Base-by-base conservation (phyloP, 2,329 filamentous ascomycete genomes). In the Xylaria sp. region DNA sequence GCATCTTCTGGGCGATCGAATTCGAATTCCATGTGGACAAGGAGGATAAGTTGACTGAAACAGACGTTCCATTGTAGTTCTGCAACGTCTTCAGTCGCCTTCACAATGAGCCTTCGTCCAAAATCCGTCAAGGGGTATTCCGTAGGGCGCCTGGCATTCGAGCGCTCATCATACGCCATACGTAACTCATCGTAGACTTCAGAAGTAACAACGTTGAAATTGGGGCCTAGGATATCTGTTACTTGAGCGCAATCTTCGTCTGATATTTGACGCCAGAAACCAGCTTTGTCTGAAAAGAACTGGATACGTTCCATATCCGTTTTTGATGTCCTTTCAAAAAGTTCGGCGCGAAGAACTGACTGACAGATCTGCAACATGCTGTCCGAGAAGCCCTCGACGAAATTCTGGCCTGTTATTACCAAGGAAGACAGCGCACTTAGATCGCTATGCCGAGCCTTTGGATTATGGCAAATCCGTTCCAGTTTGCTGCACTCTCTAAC, bases 11-110 rank as follows among this genome's bases (percentile, higher is more conserved):
- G 89, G 72, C 90, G 88, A 67, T 94, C 92, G 63, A 93, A 88
- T 77, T 96, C 93, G 48, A 90, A 91, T 78, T 96, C 92, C 86
- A 98, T 91, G 79, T 98, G 94, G 10, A 96, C 87, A 18, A 97
- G 85, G 7, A 99, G 86, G 2, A 96, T 86, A 2, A 98, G 83
- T 67, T 98, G 88, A 76, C 95, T 94, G 71, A 97, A 89, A 60
- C 97, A 89, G 9, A 96, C 84, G 69, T 89, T 89, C 81, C 90
- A 90, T 69, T 92, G 91, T 39, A 93, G 81, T 60, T 91, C 86
- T 7, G 96, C 87, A 13, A 88, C 91, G 77, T 98, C 94, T 76
- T 95, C 92, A 0, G 92, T 89, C 7, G 93, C 91, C 70, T 90
- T 90, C 12, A 97, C 88, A 15, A 94, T 84, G 1, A 94, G 82